Evolutionary conservation across 495 filamentous ascomycete genomes (phyloP), one percentile per base, ranked within the genome.

Genomic region (Penicillium crystallinum): DNA sequence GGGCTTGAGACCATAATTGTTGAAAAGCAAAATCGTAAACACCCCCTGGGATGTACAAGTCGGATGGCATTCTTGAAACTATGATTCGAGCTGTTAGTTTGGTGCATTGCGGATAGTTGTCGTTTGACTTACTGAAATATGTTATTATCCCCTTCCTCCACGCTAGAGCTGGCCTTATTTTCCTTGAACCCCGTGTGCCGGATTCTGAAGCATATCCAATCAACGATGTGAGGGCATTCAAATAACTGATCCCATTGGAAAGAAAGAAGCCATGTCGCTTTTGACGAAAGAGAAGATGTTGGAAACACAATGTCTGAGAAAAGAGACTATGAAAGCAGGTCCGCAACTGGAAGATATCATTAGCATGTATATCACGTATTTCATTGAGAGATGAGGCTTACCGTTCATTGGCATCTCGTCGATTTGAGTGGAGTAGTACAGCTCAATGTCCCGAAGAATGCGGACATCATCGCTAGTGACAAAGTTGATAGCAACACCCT

Each of bases 321-420:
- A 34, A 23, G 42, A 31, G 37, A 49, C 68, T 75, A 75, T 34
- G 72, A 73, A 29, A 77, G 69, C 19, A 77, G 64, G 61, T 77
- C 73, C 43, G 73, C 73, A 57, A 77, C 73, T 77, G 42, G 6
- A 46, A 14, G 30, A 8, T 33, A 11, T 33, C 19, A 11, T 61
- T 55, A 49, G 50, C 49, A 50, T 15, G 30, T 33, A 14, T 49
- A 19, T 6, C 25, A 25, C 44, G 40, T n/a, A 6, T 17, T 2
- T 27, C 35, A 11, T n/a, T n/a, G 6, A 14, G 17, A 4, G 1
- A 11, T 22, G 5, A 29, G 17, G 53, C 68, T 62, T 51, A 78
- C 81, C 81, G 64, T 97, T 97, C 93, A 98, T 97, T 22, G 93
- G 93, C 93, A 98, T 98, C 79, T 98, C 93, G 64, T 98, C 93